Base-by-base conservation (phyloP, 106 monocot genomes). In the Xerophyta viscosa region DNA sequence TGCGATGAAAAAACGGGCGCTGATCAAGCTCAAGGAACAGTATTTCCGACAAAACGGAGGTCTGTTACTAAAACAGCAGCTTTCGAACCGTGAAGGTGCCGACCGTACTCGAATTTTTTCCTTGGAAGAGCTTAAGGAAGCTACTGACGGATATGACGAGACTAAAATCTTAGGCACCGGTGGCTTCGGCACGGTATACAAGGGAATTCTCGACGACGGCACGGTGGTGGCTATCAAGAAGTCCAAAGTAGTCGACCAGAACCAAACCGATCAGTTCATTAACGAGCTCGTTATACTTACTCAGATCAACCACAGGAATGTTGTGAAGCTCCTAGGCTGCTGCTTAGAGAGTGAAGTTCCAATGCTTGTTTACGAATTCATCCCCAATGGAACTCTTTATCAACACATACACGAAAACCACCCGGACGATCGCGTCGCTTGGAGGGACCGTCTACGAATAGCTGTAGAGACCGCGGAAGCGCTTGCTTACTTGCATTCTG, bases 291-390 rank as follows among this genome's bases (percentile, higher is more conserved):
- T 45, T 42, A 71, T 63, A 1, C 41, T 71, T 5, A 57, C 71
- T 0, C 64, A 64, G 9, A 53, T 72, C 65, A 72, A 72, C 26
- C 72, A 72, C 65, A 15, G 47, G 15, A 65, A 72, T 27, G 65
- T 65, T 20, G 72, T 72, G 13, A 72, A 65, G 58, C 41, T 72
- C 41, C 44, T 65, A 3, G 72, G 72, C 2, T 72, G 72, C 23
- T 72, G 64, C 39, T 20, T 65, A 12, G 65, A 72, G 48, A 56
- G 55, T 3, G 52, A 65, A 28, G 65, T 72, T 3, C 65, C 72
- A 2, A 45, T 72, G 53, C 46, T 72, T 22, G 64, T 72, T 10
- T 61, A 48, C 29, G 47, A 61, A 15, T 47, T 61, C 60, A 31
- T 60, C 21, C 29, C 60, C 18, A 60, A 46, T 31, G 60, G 60